Evolutionary conservation across 2,329 filamentous ascomycete species (phyloP).

Genomic region (Colletotrichum sidae): DNA sequence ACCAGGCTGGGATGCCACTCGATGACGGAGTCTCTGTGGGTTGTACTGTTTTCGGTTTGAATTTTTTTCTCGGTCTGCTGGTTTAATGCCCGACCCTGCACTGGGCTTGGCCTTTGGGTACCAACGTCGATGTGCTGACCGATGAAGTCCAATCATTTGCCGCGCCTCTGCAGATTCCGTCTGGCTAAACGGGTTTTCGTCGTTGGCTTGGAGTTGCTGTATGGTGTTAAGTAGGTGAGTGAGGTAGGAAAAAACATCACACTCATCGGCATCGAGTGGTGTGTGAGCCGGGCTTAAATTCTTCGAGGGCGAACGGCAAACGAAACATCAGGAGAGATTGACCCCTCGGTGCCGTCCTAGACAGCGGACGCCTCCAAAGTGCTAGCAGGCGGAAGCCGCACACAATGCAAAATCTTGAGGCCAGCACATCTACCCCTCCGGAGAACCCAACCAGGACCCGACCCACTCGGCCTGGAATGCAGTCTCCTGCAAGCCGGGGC

Average conservation of each 20-base stretch:
- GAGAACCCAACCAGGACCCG: slow-evolving; percentile 41
- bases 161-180: background rate
- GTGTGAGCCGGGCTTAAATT: background rate
- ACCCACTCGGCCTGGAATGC: slow-evolving; percentile 41
- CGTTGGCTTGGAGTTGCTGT: background rate
- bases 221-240: background rate
- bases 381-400: slow-evolving; percentile 26
- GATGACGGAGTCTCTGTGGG: slow-evolving; percentile 29
- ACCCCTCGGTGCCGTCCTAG: slow-evolving; percentile 11
- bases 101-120: slow-evolving; percentile 38
- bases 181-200: slow-evolving; percentile 3
- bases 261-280: slow-evolving; percentile 8
- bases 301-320: background rate
- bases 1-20: slow-evolving; percentile 17
- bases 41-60: slow-evolving; percentile 27
- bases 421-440: slow-evolving; percentile 38
- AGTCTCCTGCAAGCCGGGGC: slow-evolving; percentile 41
- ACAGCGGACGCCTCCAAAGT: slow-evolving; percentile 8
- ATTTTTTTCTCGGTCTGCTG: slow-evolving; percentile 13
- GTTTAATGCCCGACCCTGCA: slow-evolving; percentile 34
- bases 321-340: slow-evolving; percentile 10
- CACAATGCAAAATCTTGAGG: slow-evolving; percentile 26
- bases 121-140: slow-evolving; percentile 30
- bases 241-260: slow-evolving; percentile 2
- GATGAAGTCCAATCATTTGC: slow-evolving; percentile 33